A percentile compares a stretch with the other conserved stretches of the same genome.
Conservation (phyloP, 495 filamentous ascomycete species). For the Neurospora hispaniola region DNA sequence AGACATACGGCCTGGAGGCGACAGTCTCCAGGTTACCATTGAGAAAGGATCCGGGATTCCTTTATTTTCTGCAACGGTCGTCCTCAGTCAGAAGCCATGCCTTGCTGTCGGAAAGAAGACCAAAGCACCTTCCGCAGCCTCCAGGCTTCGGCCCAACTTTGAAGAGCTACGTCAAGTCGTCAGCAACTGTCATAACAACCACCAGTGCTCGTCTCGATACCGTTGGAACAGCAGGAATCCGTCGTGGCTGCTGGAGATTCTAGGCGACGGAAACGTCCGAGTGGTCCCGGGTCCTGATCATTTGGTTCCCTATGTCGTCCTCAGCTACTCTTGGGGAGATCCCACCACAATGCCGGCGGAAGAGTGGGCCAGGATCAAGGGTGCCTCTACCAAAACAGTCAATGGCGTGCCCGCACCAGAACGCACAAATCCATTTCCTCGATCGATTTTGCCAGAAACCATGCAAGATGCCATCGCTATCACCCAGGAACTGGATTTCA, state of each 20-base stretch:
- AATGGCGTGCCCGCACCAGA: conserved; percentile 17
- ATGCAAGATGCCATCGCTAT: conserved; percentile 22
- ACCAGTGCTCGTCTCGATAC: conserved; percentile 19
- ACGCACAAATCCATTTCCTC: conserved; percentile 12
- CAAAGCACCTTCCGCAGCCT: not conserved
- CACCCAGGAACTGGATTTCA: conserved; percentile 10
- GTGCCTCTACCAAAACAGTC: conserved; percentile 17
- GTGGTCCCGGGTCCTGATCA: conserved; percentile 7
- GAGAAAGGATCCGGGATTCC: not conserved
- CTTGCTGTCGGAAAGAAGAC: conserved; percentile 2
- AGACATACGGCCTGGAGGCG: conserved; percentile 6
- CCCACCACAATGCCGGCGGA: conserved; percentile 15
- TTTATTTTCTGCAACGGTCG: conserved; percentile 11
- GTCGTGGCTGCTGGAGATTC: conserved; percentile 23
- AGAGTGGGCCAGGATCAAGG: conserved; percentile 24
- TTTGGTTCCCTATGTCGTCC: conserved; percentile 20
- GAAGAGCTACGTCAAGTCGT: conserved; percentile 12
- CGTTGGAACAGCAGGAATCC: conserved; percentile 24
- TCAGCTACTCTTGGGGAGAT: conserved; percentile 27
- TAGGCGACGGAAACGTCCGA: conserved; percentile 6
- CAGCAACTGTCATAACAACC: conserved; percentile 16
- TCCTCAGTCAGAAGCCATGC: conserved; percentile 1
- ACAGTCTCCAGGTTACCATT: conserved; percentile 13
- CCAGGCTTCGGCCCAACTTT: conserved; percentile 13
- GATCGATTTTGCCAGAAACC: conserved; percentile 11